phyloP scores from a whole-genome alignment of 345 rosid genomes.

The Citrus unshiu region DNA sequence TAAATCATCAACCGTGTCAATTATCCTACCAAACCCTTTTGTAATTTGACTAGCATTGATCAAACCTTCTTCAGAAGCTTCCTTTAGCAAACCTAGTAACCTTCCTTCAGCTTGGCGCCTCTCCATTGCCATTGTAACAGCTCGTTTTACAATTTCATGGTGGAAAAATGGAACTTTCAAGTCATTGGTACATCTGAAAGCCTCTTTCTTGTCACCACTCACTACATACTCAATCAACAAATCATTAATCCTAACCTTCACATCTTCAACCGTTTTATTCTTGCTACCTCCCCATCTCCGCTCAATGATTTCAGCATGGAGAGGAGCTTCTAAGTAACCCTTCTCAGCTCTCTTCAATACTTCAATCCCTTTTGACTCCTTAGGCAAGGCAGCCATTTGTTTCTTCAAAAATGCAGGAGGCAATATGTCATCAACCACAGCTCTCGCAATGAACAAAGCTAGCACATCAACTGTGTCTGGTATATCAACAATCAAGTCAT shows the following conservation, averaged over 20 bases:
- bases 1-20: conserved; percentile 66
- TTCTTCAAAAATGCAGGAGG: conserved; percentile 76
- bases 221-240: conserved; percentile 57
- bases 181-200: conserved; percentile 72
- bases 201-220: conserved; percentile 80
- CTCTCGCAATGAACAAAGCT: conserved; percentile 74
- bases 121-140: conserved; percentile 76
- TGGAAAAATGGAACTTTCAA: conserved; percentile 82
- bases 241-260: conserved; percentile 61
- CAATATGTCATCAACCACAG: conserved; percentile 81
- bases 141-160: conserved; percentile 81
- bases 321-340: conserved; percentile 73
- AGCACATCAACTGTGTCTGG: conserved; percentile 76
- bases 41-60: conserved; percentile 74
- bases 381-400: conserved; percentile 41
- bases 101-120: conserved; percentile 47
- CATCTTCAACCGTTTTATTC: conserved; percentile 78
- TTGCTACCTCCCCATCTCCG: conserved; percentile 75
- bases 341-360: conserved; percentile 69
- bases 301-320: conserved; percentile 72
- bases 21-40: conserved; percentile 74
- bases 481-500: conserved; percentile 78
- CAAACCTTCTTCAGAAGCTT: conserved; percentile 62
- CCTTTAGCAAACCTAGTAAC: conserved; percentile 59
- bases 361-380: conserved; percentile 55